Evolutionary conservation across 108 stramenopile species (phyloP).

Genomic region (Seminavis robusta): DNA sequence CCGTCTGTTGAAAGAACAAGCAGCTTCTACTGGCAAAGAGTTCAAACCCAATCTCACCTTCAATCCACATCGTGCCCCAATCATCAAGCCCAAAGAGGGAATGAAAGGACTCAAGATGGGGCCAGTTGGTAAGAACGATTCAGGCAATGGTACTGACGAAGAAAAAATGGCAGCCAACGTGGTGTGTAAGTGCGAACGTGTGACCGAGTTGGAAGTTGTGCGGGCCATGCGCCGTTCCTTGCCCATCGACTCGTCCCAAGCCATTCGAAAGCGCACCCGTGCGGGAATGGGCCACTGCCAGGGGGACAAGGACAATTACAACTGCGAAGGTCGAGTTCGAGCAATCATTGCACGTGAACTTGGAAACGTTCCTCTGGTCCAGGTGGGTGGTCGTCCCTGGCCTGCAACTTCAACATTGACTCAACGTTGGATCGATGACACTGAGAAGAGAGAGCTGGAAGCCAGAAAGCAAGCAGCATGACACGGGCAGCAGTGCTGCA

Average conservation of each 20-base stretch:
- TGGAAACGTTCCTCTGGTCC: conserved; percentile 37
- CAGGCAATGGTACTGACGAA: conserved; percentile 42
- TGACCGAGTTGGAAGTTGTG: conserved; percentile 75
- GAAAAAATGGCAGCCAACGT: conserved; percentile 67
- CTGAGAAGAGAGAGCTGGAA: conserved; percentile 51
- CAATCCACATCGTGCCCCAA: conserved; percentile 75
- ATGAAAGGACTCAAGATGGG: conserved; percentile 67
- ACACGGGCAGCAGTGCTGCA: no score
- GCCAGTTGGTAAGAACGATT: conserved; percentile 62
- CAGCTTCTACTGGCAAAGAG: conserved; percentile 50
- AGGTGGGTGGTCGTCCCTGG: conserved; percentile 72
- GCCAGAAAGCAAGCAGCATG: conserved; percentile 25
- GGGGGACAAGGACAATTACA: conserved; percentile 66
- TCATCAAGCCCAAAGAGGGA: conserved; percentile 71
- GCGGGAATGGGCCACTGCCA: conserved; percentile 81
- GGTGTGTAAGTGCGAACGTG: conserved; percentile 79
- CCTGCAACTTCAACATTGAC: conserved; percentile 71
- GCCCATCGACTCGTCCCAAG: conserved; percentile 75
- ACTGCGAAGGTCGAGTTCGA: conserved; percentile 67
- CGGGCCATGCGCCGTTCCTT: conserved; percentile 63
- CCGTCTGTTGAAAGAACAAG: conserved; percentile 43
- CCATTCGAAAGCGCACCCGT: conserved; percentile 67
- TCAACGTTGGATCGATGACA: conserved; percentile 67
- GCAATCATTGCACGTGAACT: conserved; percentile 74
- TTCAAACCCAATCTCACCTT: conserved; percentile 44